These are phyloP conservation scores for Epichloe uncinata DNA, from an alignment of 2,329 filamentous ascomycete species.

Conservation along the genomic window DNA sequence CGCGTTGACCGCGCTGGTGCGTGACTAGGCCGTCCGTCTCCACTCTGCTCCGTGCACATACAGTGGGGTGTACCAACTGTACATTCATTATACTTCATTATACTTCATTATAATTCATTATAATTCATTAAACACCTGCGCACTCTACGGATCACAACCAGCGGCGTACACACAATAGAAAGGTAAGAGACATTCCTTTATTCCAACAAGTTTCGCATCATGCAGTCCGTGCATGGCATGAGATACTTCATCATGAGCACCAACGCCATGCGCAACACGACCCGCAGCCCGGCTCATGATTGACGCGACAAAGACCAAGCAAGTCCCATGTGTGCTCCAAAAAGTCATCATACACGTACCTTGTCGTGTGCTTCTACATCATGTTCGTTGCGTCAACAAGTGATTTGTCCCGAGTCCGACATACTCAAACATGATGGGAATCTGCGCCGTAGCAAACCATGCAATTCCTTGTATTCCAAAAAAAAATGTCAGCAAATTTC, in stretches of 20 bases:
- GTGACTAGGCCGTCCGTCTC: too few species aligned
- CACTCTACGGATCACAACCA: too few species aligned
- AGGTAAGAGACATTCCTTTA: too few species aligned
- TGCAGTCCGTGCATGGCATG: background rate
- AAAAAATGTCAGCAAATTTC: background rate
- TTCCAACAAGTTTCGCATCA: background rate
- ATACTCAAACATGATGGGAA: slow-evolving; percentile 58
- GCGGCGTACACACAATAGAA: too few species aligned
- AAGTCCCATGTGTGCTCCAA: background rate
- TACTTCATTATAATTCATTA: too few species aligned
- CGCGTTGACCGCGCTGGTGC: slow-evolving; percentile 2
- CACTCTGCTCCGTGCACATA: too few species aligned
- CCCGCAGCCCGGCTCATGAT: background rate
- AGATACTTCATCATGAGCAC: background rate
- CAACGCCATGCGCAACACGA: background rate
- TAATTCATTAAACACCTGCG: too few species aligned
- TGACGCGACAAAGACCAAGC: too few species aligned
- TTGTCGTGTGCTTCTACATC: background rate
- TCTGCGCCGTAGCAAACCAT: slow-evolving; percentile 65
- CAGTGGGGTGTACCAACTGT: too few species aligned
- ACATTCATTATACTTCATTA: too few species aligned
- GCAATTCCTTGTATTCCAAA: slow-evolving; percentile 50
- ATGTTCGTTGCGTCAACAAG: slow-evolving; percentile 12
- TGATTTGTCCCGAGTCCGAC: slow-evolving; percentile 36
- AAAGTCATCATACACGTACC: background rate